A percentile compares a stretch with the other conserved stretches of the same genome.
phyloP scores from a whole-genome alignment of 768 basidiomycete species.

The Suillus americanus region DNA sequence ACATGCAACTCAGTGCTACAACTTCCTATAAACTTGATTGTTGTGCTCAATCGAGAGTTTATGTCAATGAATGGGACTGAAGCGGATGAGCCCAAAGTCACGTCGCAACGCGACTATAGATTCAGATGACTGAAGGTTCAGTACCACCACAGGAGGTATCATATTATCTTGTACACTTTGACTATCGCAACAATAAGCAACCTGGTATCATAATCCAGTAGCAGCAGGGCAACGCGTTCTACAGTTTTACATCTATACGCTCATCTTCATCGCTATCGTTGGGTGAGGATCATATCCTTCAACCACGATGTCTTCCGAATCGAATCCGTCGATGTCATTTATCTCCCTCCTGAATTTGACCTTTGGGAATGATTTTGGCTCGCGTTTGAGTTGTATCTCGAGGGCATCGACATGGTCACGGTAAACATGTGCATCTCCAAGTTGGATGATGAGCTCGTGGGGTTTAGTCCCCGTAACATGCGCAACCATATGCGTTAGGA shows the following conservation, averaged over 20 bases:
- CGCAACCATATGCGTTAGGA: slow-evolving; percentile 98
- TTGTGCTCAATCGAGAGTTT: not conserved
- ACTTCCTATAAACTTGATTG: not conserved
- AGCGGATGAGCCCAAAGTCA: not conserved
- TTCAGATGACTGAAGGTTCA: not conserved
- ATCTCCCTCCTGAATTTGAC: slow-evolving; percentile 70
- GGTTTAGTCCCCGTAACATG: slow-evolving; percentile 83
- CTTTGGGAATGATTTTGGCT: slow-evolving; percentile 82
- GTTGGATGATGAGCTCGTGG: slow-evolving; percentile 90
- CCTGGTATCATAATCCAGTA: not conserved
- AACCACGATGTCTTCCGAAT: slow-evolving; percentile 76
- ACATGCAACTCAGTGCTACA: too few relatives aligned
- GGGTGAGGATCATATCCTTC: slow-evolving; percentile 86
- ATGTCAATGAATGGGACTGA: too few relatives aligned
- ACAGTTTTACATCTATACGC: slow-evolving; percentile 47
- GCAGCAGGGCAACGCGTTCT: not conserved
- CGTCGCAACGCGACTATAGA: not conserved
- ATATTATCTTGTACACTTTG: not conserved
- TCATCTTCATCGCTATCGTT: slow-evolving; percentile 95
- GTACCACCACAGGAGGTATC: not conserved
- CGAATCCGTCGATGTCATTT: slow-evolving; percentile 77
- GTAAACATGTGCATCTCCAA: slow-evolving; percentile 98
- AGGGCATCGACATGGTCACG: slow-evolving; percentile 89
- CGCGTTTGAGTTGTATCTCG: slow-evolving; percentile 72
- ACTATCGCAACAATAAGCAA: not conserved